A percentile compares a stretch with the other conserved stretches of the same genome.
phyloP scores from a whole-genome alignment of 1,139 yeast species.

The Taphrina confusa region DNA sequence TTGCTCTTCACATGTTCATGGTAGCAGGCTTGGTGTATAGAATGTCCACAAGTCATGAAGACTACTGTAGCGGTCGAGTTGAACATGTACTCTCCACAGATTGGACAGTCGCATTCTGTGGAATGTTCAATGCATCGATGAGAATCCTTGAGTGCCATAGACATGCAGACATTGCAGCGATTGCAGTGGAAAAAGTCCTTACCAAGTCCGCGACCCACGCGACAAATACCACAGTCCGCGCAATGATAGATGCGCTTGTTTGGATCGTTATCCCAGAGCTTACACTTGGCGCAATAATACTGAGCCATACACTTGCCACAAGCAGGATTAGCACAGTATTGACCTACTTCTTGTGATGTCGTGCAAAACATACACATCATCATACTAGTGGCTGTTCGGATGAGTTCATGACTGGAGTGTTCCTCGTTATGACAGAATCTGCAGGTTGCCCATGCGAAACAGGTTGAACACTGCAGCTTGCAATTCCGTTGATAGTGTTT shows the following conservation, averaged over 20 bases:
- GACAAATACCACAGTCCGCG: slow-evolving; percentile 87
- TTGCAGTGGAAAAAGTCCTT: slow-evolving; percentile 29
- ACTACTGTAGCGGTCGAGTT: slow-evolving; percentile 83
- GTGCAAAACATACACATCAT: slow-evolving; percentile 80
- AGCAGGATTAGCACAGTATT: slow-evolving; percentile 56
- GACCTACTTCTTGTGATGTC: slow-evolving; percentile 71
- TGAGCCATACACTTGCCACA: slow-evolving; percentile 70
- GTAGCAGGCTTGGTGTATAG: slow-evolving; percentile 83
- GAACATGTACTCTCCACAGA: slow-evolving; percentile 88
- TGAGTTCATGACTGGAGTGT: slow-evolving; percentile 59
- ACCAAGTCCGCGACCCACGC: slow-evolving; percentile 57
- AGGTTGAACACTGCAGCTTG: slow-evolving; percentile 75
- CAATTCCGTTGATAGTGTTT: slow-evolving; percentile 80
- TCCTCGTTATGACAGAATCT: slow-evolving; percentile 80
- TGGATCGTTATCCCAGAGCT: slow-evolving; percentile 79
- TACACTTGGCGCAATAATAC: slow-evolving; percentile 76
- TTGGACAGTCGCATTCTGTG: slow-evolving; percentile 89
- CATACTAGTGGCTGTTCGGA: slow-evolving; percentile 64
- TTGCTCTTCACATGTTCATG: slow-evolving; percentile 66
- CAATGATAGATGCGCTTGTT: slow-evolving; percentile 86
- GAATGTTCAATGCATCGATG: slow-evolving; percentile 85
- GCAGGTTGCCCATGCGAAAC: slow-evolving; percentile 76
- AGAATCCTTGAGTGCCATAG: slow-evolving; percentile 71
- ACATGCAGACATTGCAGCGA: slow-evolving; percentile 85
- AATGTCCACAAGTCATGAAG: slow-evolving; percentile 93